phyloP scores from a whole-genome alignment of 2,329 filamentous ascomycete genomes.

The Myriangium duriaei region DNA sequence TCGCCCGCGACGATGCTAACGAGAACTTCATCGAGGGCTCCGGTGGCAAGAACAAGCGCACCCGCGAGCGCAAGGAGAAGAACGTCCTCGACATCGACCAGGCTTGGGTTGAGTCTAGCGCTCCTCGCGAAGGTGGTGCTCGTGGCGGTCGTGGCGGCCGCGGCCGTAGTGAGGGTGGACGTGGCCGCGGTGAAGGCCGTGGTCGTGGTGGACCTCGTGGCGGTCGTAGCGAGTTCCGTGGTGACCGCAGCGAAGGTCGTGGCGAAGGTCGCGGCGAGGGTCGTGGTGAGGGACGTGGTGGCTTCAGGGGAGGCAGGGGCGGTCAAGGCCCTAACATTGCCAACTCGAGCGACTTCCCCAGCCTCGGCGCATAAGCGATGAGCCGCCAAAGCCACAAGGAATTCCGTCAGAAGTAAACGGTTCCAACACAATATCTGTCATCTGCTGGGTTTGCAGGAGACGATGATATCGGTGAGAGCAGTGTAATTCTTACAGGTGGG shows the following conservation, averaged over 20 bases:
- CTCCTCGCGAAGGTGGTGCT: slow-evolving; percentile 40
- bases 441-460: not conserved
- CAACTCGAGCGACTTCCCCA: slow-evolving; percentile 41
- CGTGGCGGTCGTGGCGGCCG: slow-evolving; percentile 37
- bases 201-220: slow-evolving; percentile 31
- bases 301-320: slow-evolving; percentile 15
- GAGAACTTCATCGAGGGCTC: slow-evolving; percentile 61
- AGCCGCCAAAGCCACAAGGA: slow-evolving; percentile 1
- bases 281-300: slow-evolving; percentile 25
- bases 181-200: slow-evolving; percentile 30
- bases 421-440: not conserved
- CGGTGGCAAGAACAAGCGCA: slow-evolving; percentile 64
- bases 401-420: not conserved
- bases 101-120: slow-evolving; percentile 43
- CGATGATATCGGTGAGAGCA: not conserved
- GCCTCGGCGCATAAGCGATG: slow-evolving; percentile 18
- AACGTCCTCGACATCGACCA: slow-evolving; percentile 78
- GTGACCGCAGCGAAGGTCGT: slow-evolving; percentile 27
- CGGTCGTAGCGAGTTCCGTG: slow-evolving; percentile 40
- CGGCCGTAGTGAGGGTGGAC: slow-evolving; percentile 22
- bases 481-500: not conserved
- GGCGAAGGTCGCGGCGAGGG: slow-evolving; percentile 30
- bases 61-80: slow-evolving; percentile 89
- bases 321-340: slow-evolving; percentile 33
- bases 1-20: slow-evolving; percentile 45